Evolutionary conservation across 2,329 filamentous ascomycete genomes (phyloP).

Genomic region (Cladosporium sp.): DNA sequence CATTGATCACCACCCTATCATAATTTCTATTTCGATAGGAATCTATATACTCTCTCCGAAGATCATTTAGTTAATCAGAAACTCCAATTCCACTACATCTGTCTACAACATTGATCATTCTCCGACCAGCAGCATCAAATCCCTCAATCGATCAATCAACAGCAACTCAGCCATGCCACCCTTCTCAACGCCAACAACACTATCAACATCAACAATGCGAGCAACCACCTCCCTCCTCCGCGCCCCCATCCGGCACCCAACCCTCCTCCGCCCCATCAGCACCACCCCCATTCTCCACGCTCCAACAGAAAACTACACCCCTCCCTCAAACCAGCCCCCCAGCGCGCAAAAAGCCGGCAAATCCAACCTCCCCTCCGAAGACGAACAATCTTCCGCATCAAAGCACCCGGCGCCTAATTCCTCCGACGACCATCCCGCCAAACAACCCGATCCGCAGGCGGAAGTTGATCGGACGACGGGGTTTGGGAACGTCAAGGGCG

Average conservation of each 20-base stretch:
- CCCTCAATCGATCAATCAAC: too few species aligned
- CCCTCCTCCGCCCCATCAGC: not conserved
- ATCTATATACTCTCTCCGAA: too few species aligned
- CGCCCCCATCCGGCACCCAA: not conserved
- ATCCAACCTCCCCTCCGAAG: not conserved
- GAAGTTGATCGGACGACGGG: slow-evolving; percentile 32
- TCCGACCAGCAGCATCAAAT: too few species aligned
- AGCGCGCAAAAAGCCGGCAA: slow-evolving; percentile 3
- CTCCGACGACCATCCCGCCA: slow-evolving; percentile 34
- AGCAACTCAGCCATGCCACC: not conserved
- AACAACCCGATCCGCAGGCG: slow-evolving; percentile 34
- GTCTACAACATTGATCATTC: too few species aligned
- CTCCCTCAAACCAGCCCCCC: slow-evolving; percentile 3
- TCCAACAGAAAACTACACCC: not conserved
- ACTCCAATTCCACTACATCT: too few species aligned
- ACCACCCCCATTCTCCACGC: not conserved
- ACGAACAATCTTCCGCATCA: slow-evolving; percentile 30
- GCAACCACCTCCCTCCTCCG: not conserved
- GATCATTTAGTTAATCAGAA: too few species aligned
- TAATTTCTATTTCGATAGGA: too few species aligned
- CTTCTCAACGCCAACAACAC: not conserved
- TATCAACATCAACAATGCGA: not conserved
- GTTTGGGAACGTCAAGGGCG: slow-evolving; percentile 25
- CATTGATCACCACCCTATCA: too few species aligned
- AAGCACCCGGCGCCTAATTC: slow-evolving; percentile 21